These are phyloP conservation scores for Garcia nutans DNA, from an alignment of 345 rosid genomes.

Conservation along the genomic window DNA sequence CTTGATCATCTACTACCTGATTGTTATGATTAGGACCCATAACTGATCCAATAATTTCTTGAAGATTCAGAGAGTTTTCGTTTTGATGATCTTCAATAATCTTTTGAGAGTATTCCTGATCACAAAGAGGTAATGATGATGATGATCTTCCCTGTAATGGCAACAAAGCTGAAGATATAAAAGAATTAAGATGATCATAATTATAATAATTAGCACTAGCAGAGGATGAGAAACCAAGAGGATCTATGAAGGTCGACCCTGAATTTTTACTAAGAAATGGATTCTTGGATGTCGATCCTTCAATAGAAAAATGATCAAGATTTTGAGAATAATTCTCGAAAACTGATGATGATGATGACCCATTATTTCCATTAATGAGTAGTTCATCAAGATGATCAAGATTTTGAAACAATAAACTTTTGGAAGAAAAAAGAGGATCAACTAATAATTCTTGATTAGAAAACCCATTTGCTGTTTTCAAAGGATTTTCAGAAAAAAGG, in stretches of 20 bases:
- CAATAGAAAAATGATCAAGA: slow-evolving; percentile 18
- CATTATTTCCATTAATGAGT: slow-evolving; percentile 2
- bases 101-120: slow-evolving; percentile 10
- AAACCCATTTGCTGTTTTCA: slow-evolving; percentile 7
- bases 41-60: slow-evolving; percentile 1
- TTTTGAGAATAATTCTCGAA: slow-evolving; percentile 7
- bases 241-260: slow-evolving; percentile 16
- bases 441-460: not conserved
- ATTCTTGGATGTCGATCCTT: slow-evolving; percentile 19
- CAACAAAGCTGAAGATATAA: not conserved
- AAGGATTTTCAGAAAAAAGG: slow-evolving; percentile 16
- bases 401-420: slow-evolving; percentile 18
- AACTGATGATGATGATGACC: not conserved
- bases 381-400: not conserved
- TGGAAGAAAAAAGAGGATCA: slow-evolving; percentile 1
- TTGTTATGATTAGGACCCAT: not conserved
- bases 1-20: slow-evolving; percentile 21
- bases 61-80: not conserved
- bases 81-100: not conserved
- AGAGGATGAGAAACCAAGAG: not conserved
- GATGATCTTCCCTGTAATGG: no score
- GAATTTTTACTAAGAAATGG: slow-evolving; percentile 13
- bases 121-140: slow-evolving; percentile 5
- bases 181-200: not conserved
- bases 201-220: no score